phyloP scores from a whole-genome alignment of 129 eudicot species.

The Chrysanthemum seticuspe region DNA sequence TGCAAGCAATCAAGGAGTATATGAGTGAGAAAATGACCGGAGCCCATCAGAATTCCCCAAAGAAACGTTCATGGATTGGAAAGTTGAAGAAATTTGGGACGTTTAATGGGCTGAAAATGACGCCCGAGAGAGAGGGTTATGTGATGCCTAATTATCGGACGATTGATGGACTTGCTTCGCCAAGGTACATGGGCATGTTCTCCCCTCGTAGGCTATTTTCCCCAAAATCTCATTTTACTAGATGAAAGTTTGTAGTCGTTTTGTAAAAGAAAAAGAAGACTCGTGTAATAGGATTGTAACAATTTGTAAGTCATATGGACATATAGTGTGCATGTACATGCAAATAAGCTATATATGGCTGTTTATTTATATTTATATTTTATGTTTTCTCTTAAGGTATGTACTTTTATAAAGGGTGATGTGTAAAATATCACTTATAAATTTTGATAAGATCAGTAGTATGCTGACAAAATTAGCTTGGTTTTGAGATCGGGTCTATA shows the following conservation, averaged over 20 bases:
- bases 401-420: slow-evolving; percentile 7
- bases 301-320: slow-evolving; percentile 2
- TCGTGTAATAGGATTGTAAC: not conserved
- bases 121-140: slow-evolving; percentile 47
- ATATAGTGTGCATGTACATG: slow-evolving; percentile 16
- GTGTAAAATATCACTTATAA: not conserved
- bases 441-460: not conserved
- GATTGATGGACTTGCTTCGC: slow-evolving; percentile 65
- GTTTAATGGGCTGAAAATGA: slow-evolving; percentile 38
- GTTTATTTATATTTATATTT: no score
- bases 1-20: slow-evolving; percentile 54
- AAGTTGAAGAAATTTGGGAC: slow-evolving; percentile 72
- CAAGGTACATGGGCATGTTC: slow-evolving; percentile 69
- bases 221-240: slow-evolving; percentile 50
- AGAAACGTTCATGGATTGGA: slow-evolving; percentile 69
- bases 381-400: not conserved
- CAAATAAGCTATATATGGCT: not conserved
- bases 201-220: slow-evolving; percentile 78
- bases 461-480: not conserved
- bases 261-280: slow-evolving; percentile 15
- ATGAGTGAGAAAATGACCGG: slow-evolving; percentile 73
- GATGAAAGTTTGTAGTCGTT: slow-evolving; percentile 25
- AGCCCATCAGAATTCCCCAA: slow-evolving; percentile 28
- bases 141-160: slow-evolving; percentile 36
- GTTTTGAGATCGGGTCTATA: no score